Percentiles rank a stretch among this genome's conserved stretches.
phyloP scores from a whole-genome alignment of 441 rosid species.

The Populus hybrid region DNA sequence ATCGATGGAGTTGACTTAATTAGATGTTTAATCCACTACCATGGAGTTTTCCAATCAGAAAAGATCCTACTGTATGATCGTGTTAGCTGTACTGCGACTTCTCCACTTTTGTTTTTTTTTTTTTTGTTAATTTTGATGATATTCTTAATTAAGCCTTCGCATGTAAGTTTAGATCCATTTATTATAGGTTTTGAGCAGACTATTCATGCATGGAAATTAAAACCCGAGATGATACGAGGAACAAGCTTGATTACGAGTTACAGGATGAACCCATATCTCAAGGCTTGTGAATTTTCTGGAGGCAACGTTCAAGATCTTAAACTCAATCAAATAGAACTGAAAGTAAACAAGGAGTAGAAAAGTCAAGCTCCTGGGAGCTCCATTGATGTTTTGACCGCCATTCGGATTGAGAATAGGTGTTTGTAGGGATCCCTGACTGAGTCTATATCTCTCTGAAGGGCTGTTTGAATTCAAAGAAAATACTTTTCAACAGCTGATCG shows the following conservation, averaged over 20 bases:
- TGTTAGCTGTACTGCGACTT: neutral
- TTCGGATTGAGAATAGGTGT: neutral
- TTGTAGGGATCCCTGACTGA: neutral
- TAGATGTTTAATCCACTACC: neutral
- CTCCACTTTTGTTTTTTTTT: too few species aligned
- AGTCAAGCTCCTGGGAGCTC: neutral
- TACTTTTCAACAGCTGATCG: neutral
- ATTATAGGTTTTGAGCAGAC: too few species aligned
- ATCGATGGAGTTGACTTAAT: neutral
- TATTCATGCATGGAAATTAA: too few species aligned
- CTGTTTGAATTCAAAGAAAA: neutral
- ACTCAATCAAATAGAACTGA: too few species aligned
- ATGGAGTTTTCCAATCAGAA: neutral
- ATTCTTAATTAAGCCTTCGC: too few species aligned
- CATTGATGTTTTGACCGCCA: neutral
- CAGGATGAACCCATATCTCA: neutral
- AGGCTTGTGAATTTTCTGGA: neutral
- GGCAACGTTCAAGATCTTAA: neutral
- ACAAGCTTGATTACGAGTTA: too few species aligned
- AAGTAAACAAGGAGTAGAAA: neutral
- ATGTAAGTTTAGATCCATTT: too few species aligned
- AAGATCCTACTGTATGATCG: neutral
- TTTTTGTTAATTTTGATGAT: too few species aligned
- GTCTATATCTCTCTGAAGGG: neutral
- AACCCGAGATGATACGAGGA: too few species aligned